Evolutionary conservation across 1,284 basidiomycete genomes (phyloP).

Genomic region (Apiotrichum mycotoxinovorans): DNA sequence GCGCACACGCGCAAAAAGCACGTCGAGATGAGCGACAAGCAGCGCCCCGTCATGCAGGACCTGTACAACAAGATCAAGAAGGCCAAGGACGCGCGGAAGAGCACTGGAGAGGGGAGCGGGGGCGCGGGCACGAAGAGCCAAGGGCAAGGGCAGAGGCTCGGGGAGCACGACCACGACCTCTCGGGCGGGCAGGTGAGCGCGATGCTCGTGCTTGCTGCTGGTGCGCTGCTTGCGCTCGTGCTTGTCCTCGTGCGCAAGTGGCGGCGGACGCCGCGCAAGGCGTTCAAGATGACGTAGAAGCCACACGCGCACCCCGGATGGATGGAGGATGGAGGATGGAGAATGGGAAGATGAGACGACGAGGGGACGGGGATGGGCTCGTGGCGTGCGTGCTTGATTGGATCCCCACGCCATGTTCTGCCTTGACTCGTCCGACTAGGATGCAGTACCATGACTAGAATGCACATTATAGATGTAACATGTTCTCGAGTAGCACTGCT

Average conservation of each 20-base stretch:
- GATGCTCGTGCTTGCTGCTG: not conserved
- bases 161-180: not conserved
- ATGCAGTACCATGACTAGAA: no score
- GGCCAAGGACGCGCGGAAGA: not conserved
- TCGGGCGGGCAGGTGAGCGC: not conserved
- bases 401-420: no score
- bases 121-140: not conserved
- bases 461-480: no score
- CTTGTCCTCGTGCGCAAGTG: not conserved
- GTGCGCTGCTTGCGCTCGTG: conserved; percentile 5
- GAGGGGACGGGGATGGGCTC: no score
- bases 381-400: no score
- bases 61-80: conserved; percentile 4
- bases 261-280: conserved; percentile 5
- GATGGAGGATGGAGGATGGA: no score
- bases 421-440: no score
- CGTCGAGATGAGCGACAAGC: conserved; percentile 9
- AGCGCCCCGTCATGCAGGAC: conserved; percentile 1
- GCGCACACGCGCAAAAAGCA: not conserved
- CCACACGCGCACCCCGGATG: no score
- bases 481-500: no score
- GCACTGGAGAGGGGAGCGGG: no score
- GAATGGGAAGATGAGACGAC: no score
- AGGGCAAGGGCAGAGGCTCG: no score
- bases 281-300: conserved; percentile 1